phyloP scores from a whole-genome alignment of 148 eudicot genomes.

The Pouteria glomerata region DNA sequence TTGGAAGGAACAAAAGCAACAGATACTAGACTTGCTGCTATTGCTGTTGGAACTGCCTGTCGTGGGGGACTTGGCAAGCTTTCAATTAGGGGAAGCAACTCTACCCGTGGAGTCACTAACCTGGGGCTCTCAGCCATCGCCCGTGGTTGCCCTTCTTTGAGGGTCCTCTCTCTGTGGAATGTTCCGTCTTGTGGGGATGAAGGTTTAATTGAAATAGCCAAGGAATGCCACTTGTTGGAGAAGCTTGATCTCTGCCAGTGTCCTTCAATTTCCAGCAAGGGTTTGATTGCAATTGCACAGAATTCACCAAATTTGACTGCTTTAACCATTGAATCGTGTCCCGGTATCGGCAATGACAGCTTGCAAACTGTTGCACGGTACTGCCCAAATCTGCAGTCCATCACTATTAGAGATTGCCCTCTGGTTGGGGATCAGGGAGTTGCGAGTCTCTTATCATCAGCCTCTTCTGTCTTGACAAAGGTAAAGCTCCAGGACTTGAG shows the following conservation, averaged over 20 bases:
- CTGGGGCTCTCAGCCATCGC: conserved; percentile 65
- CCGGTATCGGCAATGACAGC: conserved; percentile 58
- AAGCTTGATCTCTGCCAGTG: conserved; percentile 74
- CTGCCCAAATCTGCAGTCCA: conserved; percentile 58
- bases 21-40: conserved; percentile 74
- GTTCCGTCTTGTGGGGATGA: conserved; percentile 60
- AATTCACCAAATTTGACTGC: conserved; percentile 72
- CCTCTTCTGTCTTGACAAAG: conserved; percentile 42
- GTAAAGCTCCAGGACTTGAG: conserved; percentile 58
- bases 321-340: conserved; percentile 66
- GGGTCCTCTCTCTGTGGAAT: conserved; percentile 65
- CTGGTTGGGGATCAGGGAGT: conserved; percentile 80
- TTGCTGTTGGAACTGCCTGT: conserved; percentile 71
- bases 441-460: conserved; percentile 50
- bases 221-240: conserved; percentile 62
- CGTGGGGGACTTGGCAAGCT: conserved; percentile 95
- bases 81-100: conserved; percentile 60
- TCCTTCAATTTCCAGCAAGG: conserved; percentile 61
- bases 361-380: conserved; percentile 56
- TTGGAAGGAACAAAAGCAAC: conserved; percentile 86
- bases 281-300: conserved; percentile 64
- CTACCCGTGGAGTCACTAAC: conserved; percentile 54
- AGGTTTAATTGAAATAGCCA: conserved; percentile 67
- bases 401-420: conserved; percentile 68
- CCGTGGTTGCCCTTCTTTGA: conserved; percentile 76